Base-by-base conservation (phyloP, 139 green algal genomes). In the Micractinium sp. region DNA sequence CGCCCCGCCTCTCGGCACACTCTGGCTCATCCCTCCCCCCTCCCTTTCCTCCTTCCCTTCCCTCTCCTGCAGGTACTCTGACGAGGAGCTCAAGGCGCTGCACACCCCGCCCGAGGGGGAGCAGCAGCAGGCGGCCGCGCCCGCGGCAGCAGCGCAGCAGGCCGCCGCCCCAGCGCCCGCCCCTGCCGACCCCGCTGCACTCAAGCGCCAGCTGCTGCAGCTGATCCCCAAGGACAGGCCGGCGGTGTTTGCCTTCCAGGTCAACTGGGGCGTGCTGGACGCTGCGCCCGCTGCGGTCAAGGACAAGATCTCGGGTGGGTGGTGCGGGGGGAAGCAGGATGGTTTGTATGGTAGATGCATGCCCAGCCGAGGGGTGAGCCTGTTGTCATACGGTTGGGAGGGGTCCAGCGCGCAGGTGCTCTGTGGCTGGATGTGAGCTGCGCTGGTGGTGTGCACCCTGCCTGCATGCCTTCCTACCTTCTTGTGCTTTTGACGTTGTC, bases 191-290 rank as follows among this genome's bases (percentile, higher is more conserved):
- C 69, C 56, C 35, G 83, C 78, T 31, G 33, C 47, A 7, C 39
- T 94, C 0, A 93, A 93, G 35, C 87, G 92, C 63, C 78, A 92
- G 60, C 87, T 98, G 74, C 97, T 98, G 91, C 93, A 95, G 82
- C 85, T 81, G 41, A 95, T 99, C 29, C 97, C 97, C 35, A 97
- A 94, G 86, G 93, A 88, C 53, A 90, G 91, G 67, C 93, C 96
- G 0, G 95, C 86, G 31, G 90, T 99, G n/a, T 97, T 96, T 87
- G 88, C 78, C 14, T 96, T 94, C 61, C 19, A 86, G 14, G 93
- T 99, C 69, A 94, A 97, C 66, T 99, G 97, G 97, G 86, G 88
- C 14, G 56, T 92, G 18, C 97, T 96, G 85, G 93, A 97, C 77
- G 79, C 88, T 20, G 88, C 90, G 19, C 86, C 86, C 3, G 23